Evolutionary conservation across 2,329 filamentous ascomycete species (phyloP).

Genomic region (Botryotinia globosa): DNA sequence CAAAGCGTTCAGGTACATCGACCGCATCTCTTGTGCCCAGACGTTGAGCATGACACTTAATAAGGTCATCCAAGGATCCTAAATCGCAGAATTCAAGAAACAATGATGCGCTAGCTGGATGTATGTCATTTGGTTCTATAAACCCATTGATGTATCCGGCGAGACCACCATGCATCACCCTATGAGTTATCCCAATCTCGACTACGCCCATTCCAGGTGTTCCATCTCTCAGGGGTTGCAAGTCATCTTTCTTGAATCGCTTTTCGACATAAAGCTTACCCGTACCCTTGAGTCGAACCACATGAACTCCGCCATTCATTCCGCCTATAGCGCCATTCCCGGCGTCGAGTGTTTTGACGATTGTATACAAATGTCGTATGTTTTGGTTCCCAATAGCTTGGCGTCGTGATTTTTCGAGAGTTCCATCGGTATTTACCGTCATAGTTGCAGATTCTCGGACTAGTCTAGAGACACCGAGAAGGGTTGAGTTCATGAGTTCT

Average conservation of each 20-base stretch:
- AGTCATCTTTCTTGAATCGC: slow-evolving; percentile 22
- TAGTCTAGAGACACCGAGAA: slow-evolving; percentile 13
- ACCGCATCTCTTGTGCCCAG: slow-evolving; percentile 9
- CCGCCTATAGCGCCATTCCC: slow-evolving; percentile 30
- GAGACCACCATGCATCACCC: slow-evolving; percentile 29
- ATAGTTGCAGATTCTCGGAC: slow-evolving; percentile 21
- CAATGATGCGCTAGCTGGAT: slow-evolving; percentile 25
- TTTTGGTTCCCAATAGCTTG: slow-evolving; percentile 9
- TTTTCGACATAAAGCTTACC: slow-evolving; percentile 27
- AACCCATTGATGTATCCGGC: slow-evolving; percentile 30
- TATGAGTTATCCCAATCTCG: slow-evolving; percentile 31
- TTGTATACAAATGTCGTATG: slow-evolving; percentile 27
- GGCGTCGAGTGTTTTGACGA: slow-evolving; percentile 31
- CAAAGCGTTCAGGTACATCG: slow-evolving; percentile 30
- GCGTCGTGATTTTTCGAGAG: slow-evolving; percentile 16
- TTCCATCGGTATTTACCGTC: slow-evolving; percentile 3
- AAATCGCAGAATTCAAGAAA: slow-evolving; percentile 37
- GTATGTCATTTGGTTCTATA: slow-evolving; percentile 14
- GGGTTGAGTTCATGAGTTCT: neutral
- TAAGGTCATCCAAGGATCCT: slow-evolving; percentile 31
- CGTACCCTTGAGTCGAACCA: slow-evolving; percentile 27
- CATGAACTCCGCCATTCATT: slow-evolving; percentile 35
- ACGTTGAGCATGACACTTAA: slow-evolving; percentile 25
- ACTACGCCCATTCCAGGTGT: slow-evolving; percentile 5
- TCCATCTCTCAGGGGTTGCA: neutral